phyloP scores from a whole-genome alignment of 2,329 filamentous ascomycete species.

The Magnaporthiopsis poae region DNA sequence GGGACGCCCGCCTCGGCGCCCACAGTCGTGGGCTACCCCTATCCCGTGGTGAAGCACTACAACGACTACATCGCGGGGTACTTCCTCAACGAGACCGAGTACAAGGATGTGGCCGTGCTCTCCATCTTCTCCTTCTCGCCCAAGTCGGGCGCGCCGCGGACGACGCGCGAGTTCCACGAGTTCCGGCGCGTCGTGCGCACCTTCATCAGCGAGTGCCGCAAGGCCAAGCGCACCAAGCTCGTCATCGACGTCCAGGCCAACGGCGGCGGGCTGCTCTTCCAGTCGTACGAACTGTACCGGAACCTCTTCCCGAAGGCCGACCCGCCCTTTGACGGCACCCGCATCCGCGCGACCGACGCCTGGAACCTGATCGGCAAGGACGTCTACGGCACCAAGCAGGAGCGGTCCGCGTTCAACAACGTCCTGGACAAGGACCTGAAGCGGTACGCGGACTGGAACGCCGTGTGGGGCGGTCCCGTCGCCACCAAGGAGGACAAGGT shows the following conservation, averaged over 20 bases:
- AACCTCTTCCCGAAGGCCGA: constrained; percentile 38
- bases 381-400: constrained; percentile 4
- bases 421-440: constrained; percentile 2
- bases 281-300: constrained; percentile 54
- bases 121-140: constrained; percentile 15
- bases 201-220: constrained; percentile 26
- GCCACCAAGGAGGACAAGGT: constrained; percentile 1
- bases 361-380: not conserved
- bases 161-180: constrained; percentile 24
- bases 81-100: constrained; percentile 17
- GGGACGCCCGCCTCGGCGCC: not conserved
- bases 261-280: constrained; percentile 47
- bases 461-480: not conserved
- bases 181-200: constrained; percentile 26
- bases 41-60: constrained; percentile 20
- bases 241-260: constrained; percentile 51
- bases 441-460: not conserved
- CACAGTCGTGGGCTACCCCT: constrained; percentile 20
- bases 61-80: constrained; percentile 21
- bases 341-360: constrained; percentile 4
- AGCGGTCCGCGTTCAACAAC: constrained; percentile 6
- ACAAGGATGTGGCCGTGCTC: constrained; percentile 23
- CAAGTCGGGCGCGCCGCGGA: constrained; percentile 13
- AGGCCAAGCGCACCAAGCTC: constrained; percentile 47
- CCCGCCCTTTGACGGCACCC: constrained; percentile 7